Evolutionary conservation across 139 green algal species (phyloP), one percentile per base, ranked within the genome.

Genomic region (Pleodorina starrii): DNA sequence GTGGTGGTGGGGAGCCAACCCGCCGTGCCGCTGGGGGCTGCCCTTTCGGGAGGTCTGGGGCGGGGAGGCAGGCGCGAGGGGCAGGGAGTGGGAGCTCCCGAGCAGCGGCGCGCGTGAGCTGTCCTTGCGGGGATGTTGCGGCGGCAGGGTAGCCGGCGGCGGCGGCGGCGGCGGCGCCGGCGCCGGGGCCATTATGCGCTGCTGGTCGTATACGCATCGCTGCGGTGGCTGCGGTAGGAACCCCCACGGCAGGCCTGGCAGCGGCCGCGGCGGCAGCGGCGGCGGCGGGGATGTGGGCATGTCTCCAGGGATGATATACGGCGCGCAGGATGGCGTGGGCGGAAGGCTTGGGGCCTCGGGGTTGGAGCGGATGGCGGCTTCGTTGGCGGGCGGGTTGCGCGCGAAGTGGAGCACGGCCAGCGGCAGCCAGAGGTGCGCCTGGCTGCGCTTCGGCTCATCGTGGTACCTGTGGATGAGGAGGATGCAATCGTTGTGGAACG

Each of bases 391-490:
- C 42, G 81, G 81, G 60, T 87, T 87, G 60, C 81, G 81, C 0
- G 81, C 81, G n/a, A 66, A 87, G 63, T 87, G 81, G 0, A 74
- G 43, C 7, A 87, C 29, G 2, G 81, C 81, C 3, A 87, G 46
- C 5, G 81, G 81, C 57, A 87, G 44, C 81, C 63, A 78, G 29
- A 77, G 44, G 60, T 87, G 81, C 29, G 81, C 59, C 16, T 73
- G 32, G 40, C 59, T 77, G 12, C 81, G 81, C 60, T 87, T 87
- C 29, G 81, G 60, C 43, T 87, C 81, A 32, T 87, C 81, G 17
- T 87, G 81, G 42, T 87, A 87, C 60, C 81, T 87, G 74, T 25
- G 23, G 27, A 73, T 42, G 63, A 50, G 36, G 69, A 73, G 29
- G 63, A n/a, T n/a, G n/a, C n/a, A n/a, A n/a, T n/a, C n/a, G n/a